Percentiles rank a stretch among this genome's conserved stretches.
These are phyloP conservation scores for Myxozyma neglecta DNA, from an alignment of 805 yeast genomes.

Conservation along the genomic window DNA sequence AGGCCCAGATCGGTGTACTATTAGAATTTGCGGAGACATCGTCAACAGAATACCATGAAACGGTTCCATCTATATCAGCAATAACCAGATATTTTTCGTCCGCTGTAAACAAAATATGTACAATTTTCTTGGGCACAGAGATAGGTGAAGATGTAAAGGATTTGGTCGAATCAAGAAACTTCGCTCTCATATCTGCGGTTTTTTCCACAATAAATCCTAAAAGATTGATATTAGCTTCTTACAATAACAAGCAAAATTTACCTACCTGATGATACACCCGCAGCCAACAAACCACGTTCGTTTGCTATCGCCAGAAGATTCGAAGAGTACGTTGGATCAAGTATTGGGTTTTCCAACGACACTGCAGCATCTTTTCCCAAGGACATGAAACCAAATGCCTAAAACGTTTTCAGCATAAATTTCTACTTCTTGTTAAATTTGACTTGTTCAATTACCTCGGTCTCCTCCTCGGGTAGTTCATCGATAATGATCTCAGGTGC, in stretches of 20 bases:
- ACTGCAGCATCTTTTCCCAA: slow-evolving; percentile 28
- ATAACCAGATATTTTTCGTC: slow-evolving; percentile 33
- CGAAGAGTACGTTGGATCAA: slow-evolving; percentile 12
- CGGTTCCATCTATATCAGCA: slow-evolving; percentile 12
- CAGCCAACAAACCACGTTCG: slow-evolving; percentile 32
- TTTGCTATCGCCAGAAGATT: slow-evolving; percentile 36
- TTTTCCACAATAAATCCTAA: slow-evolving; percentile 30
- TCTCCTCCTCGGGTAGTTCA: slow-evolving; percentile 25
- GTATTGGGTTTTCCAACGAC: slow-evolving; percentile 11
- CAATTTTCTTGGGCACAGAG: slow-evolving; percentile 12
- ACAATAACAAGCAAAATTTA: neutral
- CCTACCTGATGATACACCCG: slow-evolving; percentile 32
- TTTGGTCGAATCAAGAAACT: slow-evolving; percentile 16
- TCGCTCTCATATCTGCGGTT: slow-evolving; percentile 29
- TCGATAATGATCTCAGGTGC: slow-evolving; percentile 11
- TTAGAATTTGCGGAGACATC: neutral
- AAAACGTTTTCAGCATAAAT: neutral
- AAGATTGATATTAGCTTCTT: neutral
- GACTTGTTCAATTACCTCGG: slow-evolving; percentile 12
- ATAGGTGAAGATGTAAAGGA: slow-evolving; percentile 4
- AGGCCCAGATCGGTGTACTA: neutral
- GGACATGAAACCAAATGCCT: slow-evolving; percentile 26
- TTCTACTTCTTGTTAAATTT: neutral
- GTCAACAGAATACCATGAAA: slow-evolving; percentile 21
- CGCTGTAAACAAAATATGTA: slow-evolving; percentile 32